Evolutionary conservation across 495 filamentous ascomycete species (phyloP), one percentile per base, ranked within the genome.

Genomic region (Penicillium arizonense): DNA sequence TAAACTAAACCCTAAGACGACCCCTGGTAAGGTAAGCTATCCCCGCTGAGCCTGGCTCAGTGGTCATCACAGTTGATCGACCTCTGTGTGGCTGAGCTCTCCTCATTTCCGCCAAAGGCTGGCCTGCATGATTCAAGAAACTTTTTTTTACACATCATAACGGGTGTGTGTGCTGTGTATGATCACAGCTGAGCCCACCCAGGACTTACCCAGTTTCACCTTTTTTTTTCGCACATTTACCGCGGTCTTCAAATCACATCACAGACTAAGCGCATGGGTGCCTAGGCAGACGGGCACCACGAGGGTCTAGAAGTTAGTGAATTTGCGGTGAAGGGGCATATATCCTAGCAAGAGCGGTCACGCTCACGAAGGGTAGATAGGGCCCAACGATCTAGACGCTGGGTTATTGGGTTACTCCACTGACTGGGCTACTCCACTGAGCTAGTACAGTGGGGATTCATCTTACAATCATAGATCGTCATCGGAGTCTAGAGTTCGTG

Each of bases 241-340:
- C 28, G 7, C 28, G 6, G 8, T 30, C 28, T 38, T 38, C 5
- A 13, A 38, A 30, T 34, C 32, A n/a, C 5, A 5, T 12, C 35
- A 36, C n/a, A 39, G 16, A 35, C 9, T n/a, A 2, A 0, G 26
- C 26, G 3, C 46, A 1, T 11, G 12, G 23, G 6, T 30, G 6
- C 21, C 46, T 48, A n/a, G 30, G 9, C 5, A 9, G 7, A 30
- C 5, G 28, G 28, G 28, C 28, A 30, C 28, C 8, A 5, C 5
- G 28, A 30, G 8, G 9, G 28, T 30, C 28, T 6, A 9, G 28
- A 30, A 10, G 7, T 10, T 4, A 10, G 28, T 5, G 14, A 34
- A 50, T 8, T 4, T 50, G 35, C 47, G 47, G 47, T 50, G 47
- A 32, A 50, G 47, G 37, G 24, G 16, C 3, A 50, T n/a, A 21